Base-by-base conservation (phyloP, 2,329 filamentous ascomycete species). In the Fusarium sp. region DNA sequence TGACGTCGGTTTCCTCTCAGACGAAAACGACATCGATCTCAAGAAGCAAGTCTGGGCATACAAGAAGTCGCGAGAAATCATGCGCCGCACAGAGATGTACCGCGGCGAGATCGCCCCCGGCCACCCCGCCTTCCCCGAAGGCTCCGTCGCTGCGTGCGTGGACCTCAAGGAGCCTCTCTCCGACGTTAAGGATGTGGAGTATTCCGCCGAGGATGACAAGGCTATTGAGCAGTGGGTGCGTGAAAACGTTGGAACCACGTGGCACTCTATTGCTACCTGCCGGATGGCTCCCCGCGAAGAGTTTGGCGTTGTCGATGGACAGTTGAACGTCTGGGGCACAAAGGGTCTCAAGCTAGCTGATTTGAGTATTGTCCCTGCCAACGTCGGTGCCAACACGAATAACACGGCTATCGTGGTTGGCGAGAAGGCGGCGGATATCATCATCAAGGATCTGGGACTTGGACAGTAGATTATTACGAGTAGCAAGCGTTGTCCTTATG, bases 21-120 rank as follows among this genome's bases (percentile, higher is more conserved):
- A 90, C 55, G 71, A 79, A 12, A 74, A 88, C 18, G 89, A 91
- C 71, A 77, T 88, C n/a, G 89, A 91, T 72, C 50, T 91, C 39
- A 87, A 88, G 77, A 89, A 87, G 72, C 86, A 89, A 18, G 72
- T 90, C 5, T 91, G 89, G 89, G 85, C 82, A 0, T 92, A 92
- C 81, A 92, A 92, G 78, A 87, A 86, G 71, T 82, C 84, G n/a
- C 87, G 90, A 2, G 89, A 91, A 75, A 86, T 92, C 58, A 82
- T 85, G 48, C 85, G 89, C 3, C 86, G 89, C 6, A 87, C 88
- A 72, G 77, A 82, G 2, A 83, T 86, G 71, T 91, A 87, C 77
- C 76, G 83, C 63, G 82, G 88, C 71, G 82, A 87, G 71, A 39
- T 84, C 3, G 75, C 79, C 5, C 66, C 75, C 6, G 76, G 81